phyloP scores from a whole-genome alignment of 2,329 filamentous ascomycete species.

The Colletotrichum filicis region DNA sequence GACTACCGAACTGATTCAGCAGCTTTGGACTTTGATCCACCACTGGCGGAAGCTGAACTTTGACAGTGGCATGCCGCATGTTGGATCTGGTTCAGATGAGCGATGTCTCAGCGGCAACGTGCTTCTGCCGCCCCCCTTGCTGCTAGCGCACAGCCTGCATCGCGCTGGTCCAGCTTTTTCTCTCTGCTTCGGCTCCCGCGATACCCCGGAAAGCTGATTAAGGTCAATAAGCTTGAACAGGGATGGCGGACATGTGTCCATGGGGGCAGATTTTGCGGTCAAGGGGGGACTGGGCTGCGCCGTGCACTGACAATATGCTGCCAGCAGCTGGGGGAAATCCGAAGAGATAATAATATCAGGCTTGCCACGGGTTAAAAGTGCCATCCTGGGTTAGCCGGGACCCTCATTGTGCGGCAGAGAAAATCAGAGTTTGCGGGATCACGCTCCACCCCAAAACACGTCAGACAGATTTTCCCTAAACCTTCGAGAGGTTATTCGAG shows the following conservation, averaged over 20 bases:
- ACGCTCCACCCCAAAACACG: background rate
- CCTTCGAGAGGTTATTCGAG: background rate
- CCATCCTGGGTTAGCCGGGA: background rate
- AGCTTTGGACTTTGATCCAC: background rate
- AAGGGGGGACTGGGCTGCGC: background rate
- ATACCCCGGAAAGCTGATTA: constrained; percentile 17
- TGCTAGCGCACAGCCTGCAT: background rate
- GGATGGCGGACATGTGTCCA: background rate
- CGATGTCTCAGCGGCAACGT: background rate
- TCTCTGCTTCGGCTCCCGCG: constrained; percentile 5
- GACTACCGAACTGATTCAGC: constrained; percentile 8
- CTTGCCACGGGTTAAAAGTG: background rate
- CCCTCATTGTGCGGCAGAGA: background rate
- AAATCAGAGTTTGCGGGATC: background rate
- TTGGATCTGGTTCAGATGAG: background rate
- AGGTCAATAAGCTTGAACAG: background rate
- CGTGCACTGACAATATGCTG: background rate
- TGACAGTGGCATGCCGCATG: background rate
- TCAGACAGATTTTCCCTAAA: background rate
- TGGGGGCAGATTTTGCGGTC: background rate
- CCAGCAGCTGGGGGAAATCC: background rate
- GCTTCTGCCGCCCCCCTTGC: background rate
- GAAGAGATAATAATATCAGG: background rate
- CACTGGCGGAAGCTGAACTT: background rate
- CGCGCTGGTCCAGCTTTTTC: background rate